A percentile compares a stretch with the other conserved stretches of the same genome.
These are phyloP conservation scores for Inga laurina DNA, from an alignment of 306 rosid genomes.

Conservation along the genomic window DNA sequence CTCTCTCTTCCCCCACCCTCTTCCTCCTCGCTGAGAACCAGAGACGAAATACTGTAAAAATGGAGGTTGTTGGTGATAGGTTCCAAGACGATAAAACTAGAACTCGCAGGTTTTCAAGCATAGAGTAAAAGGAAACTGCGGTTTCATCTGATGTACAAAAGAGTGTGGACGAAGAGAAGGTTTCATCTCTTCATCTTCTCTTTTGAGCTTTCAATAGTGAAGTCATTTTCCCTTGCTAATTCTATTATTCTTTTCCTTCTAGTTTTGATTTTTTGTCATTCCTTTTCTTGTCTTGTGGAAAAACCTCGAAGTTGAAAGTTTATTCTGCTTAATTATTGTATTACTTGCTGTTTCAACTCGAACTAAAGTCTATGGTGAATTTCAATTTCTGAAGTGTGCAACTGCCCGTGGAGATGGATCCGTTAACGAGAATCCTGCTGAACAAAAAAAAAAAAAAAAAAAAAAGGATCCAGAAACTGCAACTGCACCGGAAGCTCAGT, in stretches of 20 bases:
- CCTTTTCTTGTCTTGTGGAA: neutral
- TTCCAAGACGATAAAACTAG: conserved; percentile 52
- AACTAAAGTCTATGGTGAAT: conserved; percentile 19
- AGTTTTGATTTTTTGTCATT: neutral
- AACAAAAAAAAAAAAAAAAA: conserved; percentile 18
- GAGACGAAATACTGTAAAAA: conserved; percentile 44
- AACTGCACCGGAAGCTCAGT: neutral
- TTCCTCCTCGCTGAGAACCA: too few species aligned
- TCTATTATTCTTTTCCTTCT: neutral
- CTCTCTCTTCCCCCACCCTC: too few species aligned
- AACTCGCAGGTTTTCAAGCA: conserved; percentile 40
- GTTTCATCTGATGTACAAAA: conserved; percentile 36
- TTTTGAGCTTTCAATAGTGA: too few species aligned
- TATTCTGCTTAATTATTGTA: neutral
- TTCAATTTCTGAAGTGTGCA: conserved; percentile 35
- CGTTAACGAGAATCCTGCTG: conserved; percentile 33
- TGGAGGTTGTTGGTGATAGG: conserved; percentile 90
- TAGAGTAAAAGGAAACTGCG: conserved; percentile 45
- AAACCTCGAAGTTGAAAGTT: neutral
- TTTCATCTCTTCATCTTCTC: too few species aligned
- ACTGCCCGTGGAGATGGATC: conserved; percentile 32
- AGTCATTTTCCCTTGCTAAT: neutral
- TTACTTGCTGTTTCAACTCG: conserved; percentile 3
- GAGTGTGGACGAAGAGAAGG: conserved; percentile 23
- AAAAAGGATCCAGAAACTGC: conserved; percentile 26